phyloP scores from a whole-genome alignment of 441 rosid genomes.

The Jatropha podagrica region DNA sequence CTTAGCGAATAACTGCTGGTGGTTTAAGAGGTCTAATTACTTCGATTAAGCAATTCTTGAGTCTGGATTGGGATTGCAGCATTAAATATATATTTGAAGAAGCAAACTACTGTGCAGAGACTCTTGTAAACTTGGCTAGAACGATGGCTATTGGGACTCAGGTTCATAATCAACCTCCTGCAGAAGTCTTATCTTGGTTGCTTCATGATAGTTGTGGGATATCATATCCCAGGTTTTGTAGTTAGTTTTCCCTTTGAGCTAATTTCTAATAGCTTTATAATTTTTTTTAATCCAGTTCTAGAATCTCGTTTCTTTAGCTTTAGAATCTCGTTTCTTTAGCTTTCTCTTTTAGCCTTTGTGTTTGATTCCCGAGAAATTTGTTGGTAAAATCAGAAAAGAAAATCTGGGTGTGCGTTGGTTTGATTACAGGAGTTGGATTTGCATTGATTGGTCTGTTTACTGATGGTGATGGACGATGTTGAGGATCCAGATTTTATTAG shows the following conservation, averaged over 20 bases:
- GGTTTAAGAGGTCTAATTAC: no score
- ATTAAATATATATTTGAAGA: no score
- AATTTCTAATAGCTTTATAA: background rate
- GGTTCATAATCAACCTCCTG: no score
- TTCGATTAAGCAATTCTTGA: no score
- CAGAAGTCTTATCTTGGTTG: no score
- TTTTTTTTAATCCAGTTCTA: background rate
- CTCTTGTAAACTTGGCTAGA: no score
- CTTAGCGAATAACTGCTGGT: background rate
- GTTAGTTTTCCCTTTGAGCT: no score
- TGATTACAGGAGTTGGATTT: slow-evolving; percentile 5
- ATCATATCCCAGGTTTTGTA: no score
- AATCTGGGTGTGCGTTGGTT: slow-evolving; percentile 6
- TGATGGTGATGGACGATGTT: slow-evolving; percentile 44
- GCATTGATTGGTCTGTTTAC: background rate
- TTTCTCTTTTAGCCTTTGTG: background rate
- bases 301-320: background rate
- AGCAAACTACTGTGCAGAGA: no score
- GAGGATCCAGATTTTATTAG: slow-evolving; percentile 47
- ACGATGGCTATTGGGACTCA: no score
- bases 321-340: background rate
- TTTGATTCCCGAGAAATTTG: background rate
- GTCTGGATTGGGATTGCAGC: no score
- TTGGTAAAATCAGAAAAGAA: background rate
- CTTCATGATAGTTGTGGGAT: no score